A percentile compares a stretch with the other conserved stretches of the same genome.
phyloP scores from a whole-genome alignment of 176 grass and related monocot species.

The Pontederia paniculata region DNA sequence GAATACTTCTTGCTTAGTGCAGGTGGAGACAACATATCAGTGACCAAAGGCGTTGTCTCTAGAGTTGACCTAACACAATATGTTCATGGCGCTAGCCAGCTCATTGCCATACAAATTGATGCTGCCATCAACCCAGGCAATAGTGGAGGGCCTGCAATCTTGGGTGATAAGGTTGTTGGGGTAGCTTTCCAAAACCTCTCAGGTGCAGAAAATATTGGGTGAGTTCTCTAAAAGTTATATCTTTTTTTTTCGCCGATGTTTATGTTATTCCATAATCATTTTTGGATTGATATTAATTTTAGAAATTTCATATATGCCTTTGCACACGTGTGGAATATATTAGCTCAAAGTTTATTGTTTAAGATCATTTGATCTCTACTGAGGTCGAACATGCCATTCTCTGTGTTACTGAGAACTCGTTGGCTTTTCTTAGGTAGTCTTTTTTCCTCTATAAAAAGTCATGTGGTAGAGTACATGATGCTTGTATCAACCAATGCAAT shows the following conservation, averaged over 20 bases:
- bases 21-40: conserved; percentile 98
- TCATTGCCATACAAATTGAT: conserved; percentile 99
- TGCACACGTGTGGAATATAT: too few relatives aligned
- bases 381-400: too few relatives aligned
- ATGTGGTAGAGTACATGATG: too few relatives aligned
- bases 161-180: conserved; percentile 94
- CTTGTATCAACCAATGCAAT: too few relatives aligned
- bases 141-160: conserved; percentile 86
- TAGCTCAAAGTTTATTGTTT: too few relatives aligned
- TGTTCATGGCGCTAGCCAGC: conserved; percentile 86
- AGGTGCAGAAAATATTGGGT: conserved; percentile 98
- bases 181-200: conserved; percentile 97
- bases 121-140: conserved; percentile 99
- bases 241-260: not conserved
- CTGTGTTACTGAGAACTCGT: too few relatives aligned
- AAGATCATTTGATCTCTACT: too few relatives aligned
- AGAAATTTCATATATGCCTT: too few relatives aligned
- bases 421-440: too few relatives aligned
- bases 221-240: conserved; percentile 11
- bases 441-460: too few relatives aligned
- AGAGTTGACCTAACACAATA: conserved; percentile 94
- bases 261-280: not conserved
- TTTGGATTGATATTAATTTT: too few relatives aligned
- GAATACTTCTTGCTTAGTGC: conserved; percentile 11
- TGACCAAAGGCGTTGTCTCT: conserved; percentile 97